These are phyloP conservation scores for Dothistroma pini DNA, from an alignment of 2,329 filamentous ascomycete species.

Conservation along the genomic window DNA sequence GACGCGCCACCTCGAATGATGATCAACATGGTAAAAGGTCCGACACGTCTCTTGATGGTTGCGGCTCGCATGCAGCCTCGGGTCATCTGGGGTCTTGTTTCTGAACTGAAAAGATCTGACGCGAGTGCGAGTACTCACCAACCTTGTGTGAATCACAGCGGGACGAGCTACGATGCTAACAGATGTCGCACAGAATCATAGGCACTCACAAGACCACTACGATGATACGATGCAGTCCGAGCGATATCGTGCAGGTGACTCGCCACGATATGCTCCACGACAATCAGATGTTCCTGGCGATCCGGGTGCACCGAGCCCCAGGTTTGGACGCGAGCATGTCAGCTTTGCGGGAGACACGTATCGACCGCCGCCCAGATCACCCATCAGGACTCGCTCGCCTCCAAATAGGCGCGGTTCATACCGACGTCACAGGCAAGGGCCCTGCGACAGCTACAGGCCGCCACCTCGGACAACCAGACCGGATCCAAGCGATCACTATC, in stretches of 20 bases:
- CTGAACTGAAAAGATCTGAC: conserved; percentile 75
- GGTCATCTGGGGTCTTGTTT: conserved; percentile 23
- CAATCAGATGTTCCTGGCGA: neutral
- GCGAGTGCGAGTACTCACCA: neutral
- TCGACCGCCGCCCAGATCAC: neutral
- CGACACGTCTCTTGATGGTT: conserved; percentile 50
- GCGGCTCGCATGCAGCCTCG: conserved; percentile 28
- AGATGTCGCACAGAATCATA: neutral
- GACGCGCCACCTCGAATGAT: conserved; percentile 44
- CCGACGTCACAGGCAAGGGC: neutral
- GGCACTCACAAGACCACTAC: neutral
- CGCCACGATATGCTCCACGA: neutral
- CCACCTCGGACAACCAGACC: neutral
- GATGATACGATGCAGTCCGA: neutral
- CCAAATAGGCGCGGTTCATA: neutral
- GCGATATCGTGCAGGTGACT: neutral
- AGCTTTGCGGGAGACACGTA: neutral
- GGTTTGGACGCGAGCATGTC: neutral
- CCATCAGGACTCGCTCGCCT: neutral
- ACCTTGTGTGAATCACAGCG: neutral
- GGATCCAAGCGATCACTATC: neutral
- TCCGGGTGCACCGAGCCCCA: conserved; percentile 19
- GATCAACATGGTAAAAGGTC: conserved; percentile 62
- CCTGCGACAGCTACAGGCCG: neutral
- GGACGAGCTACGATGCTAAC: neutral